phyloP scores from a whole-genome alignment of 2,329 filamentous ascomycete genomes.

The Ophidiomyces ophidiicola region DNA sequence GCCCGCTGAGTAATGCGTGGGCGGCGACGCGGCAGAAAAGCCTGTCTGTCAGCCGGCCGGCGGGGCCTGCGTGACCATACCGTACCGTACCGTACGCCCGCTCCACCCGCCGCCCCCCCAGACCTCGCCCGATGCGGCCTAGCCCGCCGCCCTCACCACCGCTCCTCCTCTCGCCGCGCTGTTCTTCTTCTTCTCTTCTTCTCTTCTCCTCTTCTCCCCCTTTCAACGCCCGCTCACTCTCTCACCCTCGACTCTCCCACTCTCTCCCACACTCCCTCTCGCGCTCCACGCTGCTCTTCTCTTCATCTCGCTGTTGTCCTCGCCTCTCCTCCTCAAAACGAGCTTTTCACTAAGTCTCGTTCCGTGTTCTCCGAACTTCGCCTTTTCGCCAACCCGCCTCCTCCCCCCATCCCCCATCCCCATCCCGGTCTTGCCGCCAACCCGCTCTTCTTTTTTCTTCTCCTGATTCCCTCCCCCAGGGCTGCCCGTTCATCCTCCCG shows the following conservation, averaged over 20 bases:
- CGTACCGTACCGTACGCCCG: not conserved
- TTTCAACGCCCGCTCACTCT: constrained; percentile 11
- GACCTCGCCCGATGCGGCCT: not conserved
- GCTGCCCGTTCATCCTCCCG: not conserved
- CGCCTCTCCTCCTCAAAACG: constrained; percentile 22
- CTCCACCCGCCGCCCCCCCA: not conserved
- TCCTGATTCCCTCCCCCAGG: not conserved
- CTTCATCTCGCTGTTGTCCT: constrained; percentile 7
- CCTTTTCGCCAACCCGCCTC: not conserved
- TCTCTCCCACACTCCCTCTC: constrained; percentile 6
- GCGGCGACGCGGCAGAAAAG: too few relatives aligned
- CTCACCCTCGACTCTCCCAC: constrained; percentile 1
- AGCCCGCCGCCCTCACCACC: constrained; percentile 1
- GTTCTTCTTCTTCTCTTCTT: constrained; percentile 12
- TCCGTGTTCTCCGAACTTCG: constrained; percentile 19
- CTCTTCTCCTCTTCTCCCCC: constrained; percentile 9
- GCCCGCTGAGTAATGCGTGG: not conserved
- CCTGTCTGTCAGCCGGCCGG: too few relatives aligned
- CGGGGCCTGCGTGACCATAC: not conserved
- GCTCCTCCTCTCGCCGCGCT: constrained; percentile 1
- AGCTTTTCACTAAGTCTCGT: constrained; percentile 44
- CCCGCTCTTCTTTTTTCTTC: not conserved
- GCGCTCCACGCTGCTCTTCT: constrained; percentile 6
- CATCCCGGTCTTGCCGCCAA: not conserved
- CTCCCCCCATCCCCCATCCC: not conserved